Conservation (phyloP, 495 filamentous ascomycete species). For the Aspergillus asperescens region DNA sequence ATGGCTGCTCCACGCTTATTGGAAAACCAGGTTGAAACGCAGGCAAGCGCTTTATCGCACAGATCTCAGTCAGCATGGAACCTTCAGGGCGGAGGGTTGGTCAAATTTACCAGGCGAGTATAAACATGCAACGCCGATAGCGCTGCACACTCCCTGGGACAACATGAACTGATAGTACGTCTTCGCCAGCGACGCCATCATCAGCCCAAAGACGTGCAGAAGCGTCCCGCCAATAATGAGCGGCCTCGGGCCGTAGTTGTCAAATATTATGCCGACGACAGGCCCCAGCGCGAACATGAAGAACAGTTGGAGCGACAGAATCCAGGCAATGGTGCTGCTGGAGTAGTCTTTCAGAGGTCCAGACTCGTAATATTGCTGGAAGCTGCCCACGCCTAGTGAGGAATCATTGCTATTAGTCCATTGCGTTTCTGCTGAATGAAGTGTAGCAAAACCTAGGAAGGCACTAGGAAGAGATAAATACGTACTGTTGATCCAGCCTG, state of each 20-base stretch:
- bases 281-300: conserved; percentile 24
- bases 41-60: too few species aligned
- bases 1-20: too few species aligned
- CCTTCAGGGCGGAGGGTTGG: too few species aligned
- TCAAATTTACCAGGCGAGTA: too few species aligned
- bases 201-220: conserved; percentile 63
- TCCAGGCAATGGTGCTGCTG: conserved; percentile 40
- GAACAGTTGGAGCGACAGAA: conserved; percentile 37
- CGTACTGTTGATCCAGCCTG: conserved; percentile 47
- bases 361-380: conserved; percentile 34
- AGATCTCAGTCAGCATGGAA: too few species aligned
- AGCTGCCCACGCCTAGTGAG: conserved; percentile 26
- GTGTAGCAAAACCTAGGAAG: too few species aligned
- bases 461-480: too few species aligned
- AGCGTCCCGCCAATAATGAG: conserved; percentile 57
- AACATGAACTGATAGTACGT: conserved; percentile 45
- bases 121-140: too few species aligned
- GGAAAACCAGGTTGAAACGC: too few species aligned
- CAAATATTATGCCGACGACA: conserved; percentile 29
- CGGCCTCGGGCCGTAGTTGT: conserved; percentile 64
- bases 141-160: conserved; percentile 37
- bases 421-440: too few species aligned
- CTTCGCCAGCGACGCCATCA: conserved; percentile 47
- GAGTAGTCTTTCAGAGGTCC: conserved; percentile 20
- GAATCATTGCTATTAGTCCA: too few species aligned